Percentiles rank a stretch among this genome's conserved stretches.
Conservation (phyloP, 1,284 basidiomycete species). For the Ustilago esculenta region DNA sequence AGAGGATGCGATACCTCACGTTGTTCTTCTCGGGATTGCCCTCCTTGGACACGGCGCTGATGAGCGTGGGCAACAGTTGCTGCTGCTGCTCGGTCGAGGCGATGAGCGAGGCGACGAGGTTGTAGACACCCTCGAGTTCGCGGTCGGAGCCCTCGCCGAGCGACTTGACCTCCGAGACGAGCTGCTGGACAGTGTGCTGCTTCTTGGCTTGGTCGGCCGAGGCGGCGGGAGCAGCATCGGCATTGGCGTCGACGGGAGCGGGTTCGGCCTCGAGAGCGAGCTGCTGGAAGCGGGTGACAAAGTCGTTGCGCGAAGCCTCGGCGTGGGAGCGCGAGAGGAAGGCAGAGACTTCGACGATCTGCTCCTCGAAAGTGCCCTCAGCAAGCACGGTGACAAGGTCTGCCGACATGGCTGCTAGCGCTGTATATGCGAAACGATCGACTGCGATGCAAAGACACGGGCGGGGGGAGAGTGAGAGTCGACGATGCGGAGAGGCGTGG, state of each 20-base stretch:
- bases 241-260: conserved; percentile 6
- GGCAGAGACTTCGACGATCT: conserved; percentile 56
- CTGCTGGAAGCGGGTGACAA: conserved; percentile 46
- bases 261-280: conserved; percentile 52
- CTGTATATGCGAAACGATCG: too few species aligned
- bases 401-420: conserved; percentile 57
- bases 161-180: conserved; percentile 47
- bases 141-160: conserved; percentile 60
- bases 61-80: conserved; percentile 34
- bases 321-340: conserved; percentile 58
- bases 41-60: conserved; percentile 28
- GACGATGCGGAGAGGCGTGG: too few species aligned
- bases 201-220: conserved; percentile 33
- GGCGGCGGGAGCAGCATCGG: conserved; percentile 1
- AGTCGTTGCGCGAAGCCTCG: conserved; percentile 56
- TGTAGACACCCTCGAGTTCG: conserved; percentile 64
- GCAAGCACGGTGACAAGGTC: conserved; percentile 63
- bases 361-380: conserved; percentile 62
- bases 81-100: conserved; percentile 17
- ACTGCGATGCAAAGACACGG: too few species aligned
- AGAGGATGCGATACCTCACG: conserved; percentile 55
- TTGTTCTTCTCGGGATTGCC: conserved; percentile 41
- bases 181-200: conserved; percentile 38
- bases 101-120: conserved; percentile 58
- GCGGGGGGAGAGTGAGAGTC: too few species aligned